Evolutionary conservation across 2,329 filamentous ascomycete genomes (phyloP), one percentile per base, ranked within the genome.

Genomic region (Arthroderma uncinatum): DNA sequence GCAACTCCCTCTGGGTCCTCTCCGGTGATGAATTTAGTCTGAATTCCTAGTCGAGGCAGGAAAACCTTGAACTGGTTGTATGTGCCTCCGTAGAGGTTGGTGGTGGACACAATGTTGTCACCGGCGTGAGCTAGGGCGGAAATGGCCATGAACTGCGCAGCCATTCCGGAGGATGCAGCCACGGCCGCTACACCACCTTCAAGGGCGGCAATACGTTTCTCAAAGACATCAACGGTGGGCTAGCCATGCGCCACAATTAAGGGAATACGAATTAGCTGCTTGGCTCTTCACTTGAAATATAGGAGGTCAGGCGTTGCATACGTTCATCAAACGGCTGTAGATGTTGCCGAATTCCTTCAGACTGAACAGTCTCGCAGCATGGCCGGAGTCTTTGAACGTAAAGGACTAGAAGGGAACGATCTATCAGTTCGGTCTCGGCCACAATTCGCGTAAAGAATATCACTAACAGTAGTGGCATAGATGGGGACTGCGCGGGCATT

Each of bases 291-390:
- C 4, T 4, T 23, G 19, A 12, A 10, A 25, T 6, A 30, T 33
- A 54, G 23, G 12, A 53, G 8, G 25, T 30, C 25, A 36, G 30
- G 12, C 21, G 28, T 33, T 12, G 73, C 82, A 68, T 68, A 89
- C 87, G 74, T 97, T 96, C 86, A 88, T 89, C 66, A 98, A 90
- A 62, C 93, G 89, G 71, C 86, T 93, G 80, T 98, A 98, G 72
- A 97, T 95, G 76, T 97, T 97, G 74, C 91, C 93, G 67, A 89
- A 87, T 75, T 97, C 90, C 77, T 97, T 94, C 73, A 98, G 87
- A 69, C 89, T 88, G 70, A 98, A 98, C 42, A 98, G 85, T 71
- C 90, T 85, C 57, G 93, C 93, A 61, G 89, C 93, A 68, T 97
- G 93, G 53, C 90, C 92, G 54, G 89, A 95, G 77, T 97, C 89